Evolutionary conservation across 1,284 basidiomycete species (phyloP).

Genomic region (Flammula alnicola): DNA sequence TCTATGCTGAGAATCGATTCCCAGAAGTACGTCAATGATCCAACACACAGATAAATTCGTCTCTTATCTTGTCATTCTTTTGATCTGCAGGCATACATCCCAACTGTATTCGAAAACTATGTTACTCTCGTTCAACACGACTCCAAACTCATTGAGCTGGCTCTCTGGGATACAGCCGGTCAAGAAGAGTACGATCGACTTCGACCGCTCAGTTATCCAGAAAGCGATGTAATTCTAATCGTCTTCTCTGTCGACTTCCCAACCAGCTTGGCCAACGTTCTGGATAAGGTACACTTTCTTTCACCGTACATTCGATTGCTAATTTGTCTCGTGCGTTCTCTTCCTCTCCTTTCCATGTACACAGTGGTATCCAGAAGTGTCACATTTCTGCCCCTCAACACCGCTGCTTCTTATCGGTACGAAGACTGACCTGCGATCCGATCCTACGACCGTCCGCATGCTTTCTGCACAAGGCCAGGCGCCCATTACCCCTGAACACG

Average conservation of each 20-base stretch:
- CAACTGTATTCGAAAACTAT: constrained; percentile 98
- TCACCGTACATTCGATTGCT: background rate
- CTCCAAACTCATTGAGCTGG: constrained; percentile 90
- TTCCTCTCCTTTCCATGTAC: constrained; percentile 9
- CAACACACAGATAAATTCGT: constrained; percentile 3
- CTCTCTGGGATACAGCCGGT: constrained; percentile 97
- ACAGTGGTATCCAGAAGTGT: constrained; percentile 97
- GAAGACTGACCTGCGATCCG: constrained; percentile 90
- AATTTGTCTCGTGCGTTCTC: background rate
- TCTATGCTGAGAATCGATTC: constrained; percentile 97
- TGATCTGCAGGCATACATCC: constrained; percentile 83
- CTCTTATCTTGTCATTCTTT: background rate
- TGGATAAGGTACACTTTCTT: constrained; percentile 75
- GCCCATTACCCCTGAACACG: constrained; percentile 84
- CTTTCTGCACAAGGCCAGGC: constrained; percentile 89
- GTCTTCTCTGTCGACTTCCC: constrained; percentile 98
- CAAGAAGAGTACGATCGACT: constrained; percentile 98
- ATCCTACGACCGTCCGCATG: constrained; percentile 90
- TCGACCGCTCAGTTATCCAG: constrained; percentile 93
- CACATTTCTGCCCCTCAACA: constrained; percentile 95
- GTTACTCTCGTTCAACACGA: constrained; percentile 91
- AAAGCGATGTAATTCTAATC: constrained; percentile 95
- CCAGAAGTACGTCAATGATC: constrained; percentile 72
- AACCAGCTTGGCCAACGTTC: constrained; percentile 92
- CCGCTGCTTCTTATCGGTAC: constrained; percentile 93